Conservation (phyloP, 2,329 filamentous ascomycete species). For the Teratosphaeria viscida region DNA sequence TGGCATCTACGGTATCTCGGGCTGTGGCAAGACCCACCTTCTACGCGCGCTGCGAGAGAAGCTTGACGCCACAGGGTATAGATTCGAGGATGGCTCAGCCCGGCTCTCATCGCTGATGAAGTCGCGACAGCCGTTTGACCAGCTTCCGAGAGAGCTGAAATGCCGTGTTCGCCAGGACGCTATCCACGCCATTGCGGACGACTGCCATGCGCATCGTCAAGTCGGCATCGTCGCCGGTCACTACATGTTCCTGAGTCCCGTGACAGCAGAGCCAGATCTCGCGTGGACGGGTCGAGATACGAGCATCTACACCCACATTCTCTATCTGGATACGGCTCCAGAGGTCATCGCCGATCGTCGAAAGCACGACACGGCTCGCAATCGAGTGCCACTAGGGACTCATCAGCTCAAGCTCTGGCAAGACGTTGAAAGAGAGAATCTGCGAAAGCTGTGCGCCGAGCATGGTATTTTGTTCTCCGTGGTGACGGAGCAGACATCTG, state of each 20-base stretch:
- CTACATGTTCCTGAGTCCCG: conserved; percentile 43
- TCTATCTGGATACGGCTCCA: conserved; percentile 42
- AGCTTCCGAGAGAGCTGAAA: conserved; percentile 29
- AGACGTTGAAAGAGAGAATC: conserved; percentile 1
- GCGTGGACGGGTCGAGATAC: conserved; percentile 28
- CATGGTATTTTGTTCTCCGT: conserved; percentile 39
- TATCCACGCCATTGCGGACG: conserved; percentile 34
- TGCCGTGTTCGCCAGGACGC: conserved; percentile 32
- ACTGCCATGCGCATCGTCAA: conserved; percentile 26
- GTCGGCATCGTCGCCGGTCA: conserved; percentile 45
- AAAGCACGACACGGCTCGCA: conserved; percentile 27
- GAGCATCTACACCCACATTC: conserved; percentile 44
- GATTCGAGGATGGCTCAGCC: conserved; percentile 45
- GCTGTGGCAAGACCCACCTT: conserved; percentile 43
- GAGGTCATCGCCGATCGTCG: conserved; percentile 24
- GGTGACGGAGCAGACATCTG: conserved; percentile 6
- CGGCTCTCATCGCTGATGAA: conserved; percentile 34
- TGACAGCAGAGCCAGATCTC: conserved; percentile 5
- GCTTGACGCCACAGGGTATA: conserved; percentile 28
- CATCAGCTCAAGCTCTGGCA: conserved; percentile 15
- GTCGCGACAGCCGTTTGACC: conserved; percentile 35
- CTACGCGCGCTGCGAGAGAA: conserved; percentile 31
- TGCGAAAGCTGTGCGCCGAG: conserved; percentile 36
- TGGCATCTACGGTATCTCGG: conserved; percentile 46
- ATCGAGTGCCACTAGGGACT: conserved; percentile 9